Base-by-base conservation (phyloP, 1,284 basidiomycete species). In the Trichosporon asahii region DNA sequence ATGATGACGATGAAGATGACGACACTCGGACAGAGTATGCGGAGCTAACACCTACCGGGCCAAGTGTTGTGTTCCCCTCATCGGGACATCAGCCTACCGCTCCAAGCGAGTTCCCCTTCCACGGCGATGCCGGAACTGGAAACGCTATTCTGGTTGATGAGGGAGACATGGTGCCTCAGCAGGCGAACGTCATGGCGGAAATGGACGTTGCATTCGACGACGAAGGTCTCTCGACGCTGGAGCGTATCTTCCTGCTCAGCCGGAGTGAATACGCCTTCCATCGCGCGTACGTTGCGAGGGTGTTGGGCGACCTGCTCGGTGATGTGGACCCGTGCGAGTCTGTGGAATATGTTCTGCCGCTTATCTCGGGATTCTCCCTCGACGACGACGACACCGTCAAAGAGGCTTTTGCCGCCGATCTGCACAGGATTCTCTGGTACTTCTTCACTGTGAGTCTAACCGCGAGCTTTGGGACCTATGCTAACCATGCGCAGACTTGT, bases 241-340 rank as follows among this genome's bases (percentile, higher is more conserved):
- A 99, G 85, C 91, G 92, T 78, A 97, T 98, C 75, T 98, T 97
- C 84, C 87, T 98, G 31, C 94, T 94, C 77, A 92, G 92, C 72
- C 89, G 91, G 76, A 95, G 93, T 82, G 90, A 90, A 74, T 90
- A 91, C 68, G 85, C 89, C 15, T 93, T 93, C 79, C 95, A 97
- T 78, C 87, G 88, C 44, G 88, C 94, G 37, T 94, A 92, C 81
- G 95, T 98, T 75, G 89, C 90, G 1, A 90, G 90, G 74, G 88
- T 90, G 15, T 86, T 96, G 31, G 90, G 91, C 21, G 86, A 88
- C 3, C 89, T 91, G 78, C 87, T 94, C 15, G 86, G 88, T 66
- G 88, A 90, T 65, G 90, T 95, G 66, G 88, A 91, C 31, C 90
- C 96, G 1, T 88, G 89, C 73, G 96, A 98, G 76, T 94, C 94